These are phyloP conservation scores for Aaosphaeria arxii DNA, from an alignment of 2,329 filamentous ascomycete species.

Conservation along the genomic window DNA sequence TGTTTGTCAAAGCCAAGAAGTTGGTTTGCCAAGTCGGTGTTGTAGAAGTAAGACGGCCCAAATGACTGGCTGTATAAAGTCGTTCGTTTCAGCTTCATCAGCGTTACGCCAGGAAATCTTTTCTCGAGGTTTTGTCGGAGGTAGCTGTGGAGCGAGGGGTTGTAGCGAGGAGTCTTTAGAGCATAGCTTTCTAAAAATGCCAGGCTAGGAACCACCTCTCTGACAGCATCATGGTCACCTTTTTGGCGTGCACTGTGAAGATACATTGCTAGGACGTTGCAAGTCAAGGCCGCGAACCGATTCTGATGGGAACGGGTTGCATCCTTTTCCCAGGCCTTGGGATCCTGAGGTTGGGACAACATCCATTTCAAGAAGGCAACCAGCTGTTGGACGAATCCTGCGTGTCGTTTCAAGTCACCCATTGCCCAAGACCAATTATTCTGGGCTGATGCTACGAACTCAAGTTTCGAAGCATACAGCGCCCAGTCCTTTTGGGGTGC, in stretches of 20 bases:
- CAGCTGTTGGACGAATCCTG: slow-evolving; percentile 68
- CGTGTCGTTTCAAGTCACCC: slow-evolving; percentile 71
- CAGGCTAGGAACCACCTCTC: slow-evolving; percentile 69
- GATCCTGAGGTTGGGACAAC: slow-evolving; percentile 20
- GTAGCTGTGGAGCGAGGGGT: slow-evolving; percentile 80
- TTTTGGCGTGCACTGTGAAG: slow-evolving; percentile 81
- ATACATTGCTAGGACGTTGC: slow-evolving; percentile 87
- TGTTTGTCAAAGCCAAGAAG: slow-evolving; percentile 74
- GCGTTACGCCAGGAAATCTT: slow-evolving; percentile 69
- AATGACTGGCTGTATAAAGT: slow-evolving; percentile 62
- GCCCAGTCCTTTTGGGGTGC: slow-evolving; percentile 47
- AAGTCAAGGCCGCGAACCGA: slow-evolving; percentile 72
- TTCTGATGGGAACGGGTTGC: slow-evolving; percentile 40
- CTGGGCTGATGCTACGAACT: slow-evolving; percentile 84
- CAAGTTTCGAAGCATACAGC: slow-evolving; percentile 71
- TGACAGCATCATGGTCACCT: slow-evolving; percentile 65
- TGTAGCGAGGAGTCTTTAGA: slow-evolving; percentile 77
- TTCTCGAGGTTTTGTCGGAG: slow-evolving; percentile 79
- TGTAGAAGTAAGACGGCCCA: slow-evolving; percentile 80
- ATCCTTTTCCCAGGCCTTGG: slow-evolving; percentile 15
- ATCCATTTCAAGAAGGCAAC: slow-evolving; percentile 63
- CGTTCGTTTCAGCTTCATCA: slow-evolving; percentile 80
- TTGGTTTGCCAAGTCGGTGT: slow-evolving; percentile 69
- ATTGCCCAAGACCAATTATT: slow-evolving; percentile 97
- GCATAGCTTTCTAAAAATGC: slow-evolving; percentile 78